Base-by-base conservation (phyloP, 2,329 filamentous ascomycete genomes). In the Pestalotiopsis sp. region DNA sequence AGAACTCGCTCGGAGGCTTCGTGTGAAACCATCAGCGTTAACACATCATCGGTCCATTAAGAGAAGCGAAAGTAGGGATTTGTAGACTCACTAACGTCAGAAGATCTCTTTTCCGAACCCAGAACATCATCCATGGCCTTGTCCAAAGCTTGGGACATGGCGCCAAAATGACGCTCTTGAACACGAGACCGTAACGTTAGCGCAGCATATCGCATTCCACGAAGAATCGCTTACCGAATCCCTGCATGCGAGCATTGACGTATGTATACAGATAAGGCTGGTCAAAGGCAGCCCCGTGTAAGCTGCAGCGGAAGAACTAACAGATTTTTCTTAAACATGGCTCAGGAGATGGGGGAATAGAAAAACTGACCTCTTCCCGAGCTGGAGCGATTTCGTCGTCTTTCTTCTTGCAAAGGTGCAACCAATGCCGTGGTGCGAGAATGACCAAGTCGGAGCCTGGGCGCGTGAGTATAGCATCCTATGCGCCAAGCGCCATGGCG, bases 361-460 rank as follows among this genome's bases (percentile, higher is more conserved):
- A 52, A 6, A 17, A 2, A 9, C 58, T n/a, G 12, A 61, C 58
- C 20, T 61, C 58, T 13, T 61, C 58, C 7, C 58, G 58, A 61
- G 58, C 58, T n/a, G 58, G 58, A 2, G 58, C 58, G 20, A 61
- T 61, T 4, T 61, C 58, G 58, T 61, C 36, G 23, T 61, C 58
- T 23, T 61, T 61, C 20, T 61, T 61, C 36, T 61, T 61, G 17
- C 58, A 61, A 0, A 61, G 58, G 6, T 31, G 36, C n/a, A 61
- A 17, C 58, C 58, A 61, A n/a, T 61, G 58, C 20, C n/a, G 20
- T 9, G 58, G 58, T 39, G 58, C 36, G 11, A 61, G 58, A 61
- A 61, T 31, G 58, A 61, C 58, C 58, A 61, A 31, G 36, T 61
- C 58, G 36, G 58, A 61, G 58, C 58, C 58, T 61, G 58, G 20